Evolutionary conservation across 805 yeast genomes (phyloP).

Genomic region (Lipomyces mesembrius): DNA sequence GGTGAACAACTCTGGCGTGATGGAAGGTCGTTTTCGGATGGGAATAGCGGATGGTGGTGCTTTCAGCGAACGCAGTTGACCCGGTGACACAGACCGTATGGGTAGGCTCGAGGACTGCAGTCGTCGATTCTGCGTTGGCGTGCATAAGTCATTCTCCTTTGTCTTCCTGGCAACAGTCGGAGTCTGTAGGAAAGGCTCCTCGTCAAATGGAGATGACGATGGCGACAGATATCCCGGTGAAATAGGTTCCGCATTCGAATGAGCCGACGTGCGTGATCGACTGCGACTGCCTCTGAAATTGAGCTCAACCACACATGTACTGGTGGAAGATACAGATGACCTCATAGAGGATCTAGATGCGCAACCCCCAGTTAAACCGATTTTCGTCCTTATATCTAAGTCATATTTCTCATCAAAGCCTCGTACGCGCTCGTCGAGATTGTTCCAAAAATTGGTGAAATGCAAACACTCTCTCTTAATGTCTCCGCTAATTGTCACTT

Average conservation of each 20-base stretch:
- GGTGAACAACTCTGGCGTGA: constrained; percentile 6
- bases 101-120: neutral
- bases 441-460: constrained; percentile 23
- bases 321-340: constrained; percentile 17
- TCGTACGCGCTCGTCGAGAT: constrained; percentile 22
- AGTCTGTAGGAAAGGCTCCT: constrained; percentile 16
- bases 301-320: constrained; percentile 6
- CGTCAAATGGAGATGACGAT: constrained; percentile 31
- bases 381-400: constrained; percentile 14
- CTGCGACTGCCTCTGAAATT: constrained; percentile 25
- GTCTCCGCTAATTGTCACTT: constrained; percentile 13
- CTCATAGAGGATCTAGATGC: constrained; percentile 20
- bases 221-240: constrained; percentile 7
- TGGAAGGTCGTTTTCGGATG: constrained; percentile 17
- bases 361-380: constrained; percentile 2
- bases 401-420: constrained; percentile 24
- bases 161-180: constrained; percentile 4
- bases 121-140: neutral
- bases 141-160: constrained; percentile 1
- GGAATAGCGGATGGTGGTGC: constrained; percentile 26
- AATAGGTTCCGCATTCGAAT: constrained; percentile 11
- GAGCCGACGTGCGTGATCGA: constrained; percentile 24
- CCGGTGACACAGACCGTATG: neutral
- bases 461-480: constrained; percentile 20
- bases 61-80: neutral